phyloP scores from a whole-genome alignment of 1,284 basidiomycete genomes.

The Leccinum proliferum region DNA sequence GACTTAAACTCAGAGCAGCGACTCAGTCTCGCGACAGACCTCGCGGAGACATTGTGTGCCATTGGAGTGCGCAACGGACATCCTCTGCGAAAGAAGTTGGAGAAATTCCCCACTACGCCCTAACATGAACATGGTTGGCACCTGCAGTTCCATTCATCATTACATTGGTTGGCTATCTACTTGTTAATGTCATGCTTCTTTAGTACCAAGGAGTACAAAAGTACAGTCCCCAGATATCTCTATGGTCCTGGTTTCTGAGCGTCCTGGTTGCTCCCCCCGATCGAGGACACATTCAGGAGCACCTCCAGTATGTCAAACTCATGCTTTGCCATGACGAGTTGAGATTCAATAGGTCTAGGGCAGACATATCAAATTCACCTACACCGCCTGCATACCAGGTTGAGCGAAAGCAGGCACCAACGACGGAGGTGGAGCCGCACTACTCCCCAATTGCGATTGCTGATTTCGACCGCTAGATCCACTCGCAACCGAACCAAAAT shows the following conservation, averaged over 20 bases:
- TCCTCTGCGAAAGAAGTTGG: slow-evolving; percentile 58
- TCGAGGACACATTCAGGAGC: slow-evolving; percentile 24
- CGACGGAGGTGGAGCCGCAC: slow-evolving; percentile 31
- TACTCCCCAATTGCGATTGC: slow-evolving; percentile 19
- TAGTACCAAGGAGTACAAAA: not conserved
- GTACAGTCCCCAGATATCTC: not conserved
- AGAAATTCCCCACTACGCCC: slow-evolving; percentile 38
- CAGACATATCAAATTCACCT: slow-evolving; percentile 29
- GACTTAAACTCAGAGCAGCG: slow-evolving; percentile 44
- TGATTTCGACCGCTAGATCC: slow-evolving; percentile 11
- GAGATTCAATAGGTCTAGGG: slow-evolving; percentile 42
- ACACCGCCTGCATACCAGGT: slow-evolving; percentile 27
- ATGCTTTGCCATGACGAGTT: slow-evolving; percentile 31
- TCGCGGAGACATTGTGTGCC: slow-evolving; percentile 45
- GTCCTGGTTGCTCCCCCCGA: slow-evolving; percentile 23
- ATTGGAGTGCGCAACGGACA: slow-evolving; percentile 59
- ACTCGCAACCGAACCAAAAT: slow-evolving; percentile 21
- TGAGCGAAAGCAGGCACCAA: slow-evolving; percentile 29
- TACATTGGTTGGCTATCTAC: slow-evolving; percentile 6
- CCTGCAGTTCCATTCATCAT: not conserved
- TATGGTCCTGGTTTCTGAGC: slow-evolving; percentile 22
- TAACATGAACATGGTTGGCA: not conserved
- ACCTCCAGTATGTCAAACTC: slow-evolving; percentile 31
- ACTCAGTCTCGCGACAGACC: slow-evolving; percentile 40
- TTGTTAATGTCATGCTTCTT: slow-evolving; percentile 2